Conservation (phyloP, 129 eudicot species). For the Helianthus annuus region DNA sequence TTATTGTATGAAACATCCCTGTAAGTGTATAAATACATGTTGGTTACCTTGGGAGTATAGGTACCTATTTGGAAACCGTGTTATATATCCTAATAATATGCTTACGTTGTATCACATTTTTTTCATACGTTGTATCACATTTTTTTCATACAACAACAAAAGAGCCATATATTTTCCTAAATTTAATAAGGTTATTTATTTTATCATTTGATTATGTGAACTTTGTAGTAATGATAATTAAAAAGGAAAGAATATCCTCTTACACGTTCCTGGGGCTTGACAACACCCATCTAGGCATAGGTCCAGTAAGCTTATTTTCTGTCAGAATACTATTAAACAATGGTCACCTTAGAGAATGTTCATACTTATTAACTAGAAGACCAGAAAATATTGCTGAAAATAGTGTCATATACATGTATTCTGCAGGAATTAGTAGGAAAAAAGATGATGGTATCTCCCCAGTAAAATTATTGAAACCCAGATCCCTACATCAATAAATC, state of each 20-base stretch:
- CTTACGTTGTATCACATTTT: not conserved
- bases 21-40: constrained; percentile 16
- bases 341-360: not conserved
- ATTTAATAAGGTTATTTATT: not conserved
- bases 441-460: too few relatives aligned
- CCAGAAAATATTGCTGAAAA: too few relatives aligned
- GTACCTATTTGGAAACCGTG: not conserved
- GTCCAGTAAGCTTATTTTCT: constrained; percentile 64
- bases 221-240: not conserved
- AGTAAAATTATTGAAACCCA: too few relatives aligned
- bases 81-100: not conserved
- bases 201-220: constrained; percentile 16
- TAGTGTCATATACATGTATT: too few relatives aligned
- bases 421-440: too few relatives aligned
- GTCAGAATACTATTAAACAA: constrained; percentile 54
- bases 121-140: not conserved
- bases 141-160: not conserved
- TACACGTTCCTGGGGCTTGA: constrained; percentile 56
- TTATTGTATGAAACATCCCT: constrained; percentile 71
- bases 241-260: not conserved
- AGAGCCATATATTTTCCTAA: not conserved
- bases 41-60: not conserved
- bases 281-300: too few relatives aligned
- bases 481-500: too few relatives aligned
- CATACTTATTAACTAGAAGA: too few relatives aligned